Evolutionary conservation across 2,329 filamentous ascomycete species (phyloP).

Genomic region (Fusarium sp.): DNA sequence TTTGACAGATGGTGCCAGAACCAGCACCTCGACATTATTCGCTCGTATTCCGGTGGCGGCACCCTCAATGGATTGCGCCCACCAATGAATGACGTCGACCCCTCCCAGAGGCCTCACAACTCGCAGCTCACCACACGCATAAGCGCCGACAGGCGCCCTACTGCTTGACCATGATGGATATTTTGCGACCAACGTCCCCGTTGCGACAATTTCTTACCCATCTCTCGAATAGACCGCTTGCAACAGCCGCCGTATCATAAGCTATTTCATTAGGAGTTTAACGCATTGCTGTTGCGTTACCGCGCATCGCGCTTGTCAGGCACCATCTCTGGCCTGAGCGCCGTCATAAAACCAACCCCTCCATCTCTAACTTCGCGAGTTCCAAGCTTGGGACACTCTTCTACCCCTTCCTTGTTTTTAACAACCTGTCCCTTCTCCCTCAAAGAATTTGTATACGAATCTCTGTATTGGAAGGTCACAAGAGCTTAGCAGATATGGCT

Average conservation of each 20-base stretch:
- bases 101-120: slow-evolving; percentile 44
- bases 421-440: neutral
- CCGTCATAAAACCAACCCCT: slow-evolving; percentile 35
- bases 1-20: slow-evolving; percentile 8
- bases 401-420: slow-evolving; percentile 7
- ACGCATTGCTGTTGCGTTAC: slow-evolving; percentile 11
- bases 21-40: slow-evolving; percentile 10
- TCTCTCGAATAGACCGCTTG: slow-evolving; percentile 27
- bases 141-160: slow-evolving; percentile 44
- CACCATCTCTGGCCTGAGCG: slow-evolving; percentile 19
- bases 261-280: slow-evolving; percentile 4
- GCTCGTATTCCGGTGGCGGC: slow-evolving; percentile 27
- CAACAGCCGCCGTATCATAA: slow-evolving; percentile 25
- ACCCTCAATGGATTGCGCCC: slow-evolving; percentile 12
- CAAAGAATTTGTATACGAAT: neutral
- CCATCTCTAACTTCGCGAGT: slow-evolving; percentile 37
- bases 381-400: slow-evolving; percentile 31
- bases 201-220: slow-evolving; percentile 1
- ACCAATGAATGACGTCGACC: slow-evolving; percentile 43
- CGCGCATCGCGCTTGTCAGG: slow-evolving; percentile 43
- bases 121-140: slow-evolving; percentile 34
- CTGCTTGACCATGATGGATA: slow-evolving; percentile 18
- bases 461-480: neutral
- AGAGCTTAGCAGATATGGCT: slow-evolving; percentile 41
- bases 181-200: slow-evolving; percentile 22